Evolutionary conservation across 768 basidiomycete genomes (phyloP).

Genomic region (Pleurotus pulmonarius): DNA sequence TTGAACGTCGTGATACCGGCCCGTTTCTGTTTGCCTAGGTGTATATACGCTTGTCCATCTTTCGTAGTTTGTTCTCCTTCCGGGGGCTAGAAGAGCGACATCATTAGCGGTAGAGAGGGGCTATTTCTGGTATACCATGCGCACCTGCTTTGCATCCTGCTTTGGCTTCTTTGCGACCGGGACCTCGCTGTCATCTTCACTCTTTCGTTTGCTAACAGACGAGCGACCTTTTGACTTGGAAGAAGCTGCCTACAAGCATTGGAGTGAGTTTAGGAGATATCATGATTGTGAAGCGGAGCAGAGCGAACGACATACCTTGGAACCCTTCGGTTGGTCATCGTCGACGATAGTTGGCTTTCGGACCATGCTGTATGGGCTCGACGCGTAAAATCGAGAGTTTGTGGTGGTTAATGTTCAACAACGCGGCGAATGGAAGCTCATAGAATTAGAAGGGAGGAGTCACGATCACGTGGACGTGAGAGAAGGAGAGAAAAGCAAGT

Average conservation of each 20-base stretch:
- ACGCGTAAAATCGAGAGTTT: background rate
- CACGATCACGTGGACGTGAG: background rate
- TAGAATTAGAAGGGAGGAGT: background rate
- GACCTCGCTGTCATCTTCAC: background rate
- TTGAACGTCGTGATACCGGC: slow-evolving; percentile 49
- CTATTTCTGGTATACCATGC: too few species aligned
- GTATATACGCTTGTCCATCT: slow-evolving; percentile 51
- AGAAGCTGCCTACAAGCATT: too few species aligned
- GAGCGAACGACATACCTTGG: too few species aligned
- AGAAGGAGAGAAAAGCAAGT: too few species aligned
- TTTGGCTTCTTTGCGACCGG: background rate
- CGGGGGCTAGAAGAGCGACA: too few species aligned
- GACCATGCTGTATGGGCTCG: background rate
- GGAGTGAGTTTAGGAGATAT: too few species aligned
- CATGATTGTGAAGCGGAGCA: too few species aligned
- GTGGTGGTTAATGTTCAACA: too few species aligned
- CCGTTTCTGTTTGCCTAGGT: slow-evolving; percentile 71
- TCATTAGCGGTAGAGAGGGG: too few species aligned
- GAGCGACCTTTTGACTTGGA: background rate
- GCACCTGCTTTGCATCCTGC: background rate
- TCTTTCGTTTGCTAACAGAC: background rate
- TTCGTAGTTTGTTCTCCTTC: slow-evolving; percentile 14
- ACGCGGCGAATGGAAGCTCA: too few species aligned
- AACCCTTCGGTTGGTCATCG: too few species aligned
- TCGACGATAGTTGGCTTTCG: background rate